Evolutionary conservation across 148 eudicot species (phyloP).

Genomic region (Chenopodium formosanum): DNA sequence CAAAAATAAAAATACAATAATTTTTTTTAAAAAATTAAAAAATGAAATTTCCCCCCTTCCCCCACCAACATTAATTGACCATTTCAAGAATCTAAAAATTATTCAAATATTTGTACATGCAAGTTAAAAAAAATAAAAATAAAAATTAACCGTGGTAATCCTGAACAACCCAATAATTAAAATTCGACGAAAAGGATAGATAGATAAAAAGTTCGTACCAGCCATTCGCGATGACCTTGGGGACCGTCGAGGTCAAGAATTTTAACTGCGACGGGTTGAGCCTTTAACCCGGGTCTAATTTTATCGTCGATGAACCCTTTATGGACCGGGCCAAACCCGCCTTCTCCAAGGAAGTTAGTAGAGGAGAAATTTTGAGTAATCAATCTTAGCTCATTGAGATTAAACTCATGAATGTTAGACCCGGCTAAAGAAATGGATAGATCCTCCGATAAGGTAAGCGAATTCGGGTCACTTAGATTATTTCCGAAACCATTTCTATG

Average conservation of each 20-base stretch:
- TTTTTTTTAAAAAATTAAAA: too few relatives aligned
- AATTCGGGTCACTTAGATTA: conserved; percentile 52
- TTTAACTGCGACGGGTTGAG: conserved; percentile 91
- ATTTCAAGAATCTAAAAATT: background rate
- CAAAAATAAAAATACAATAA: too few relatives aligned
- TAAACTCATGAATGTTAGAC: conserved; percentile 57
- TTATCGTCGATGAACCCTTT: conserved; percentile 88
- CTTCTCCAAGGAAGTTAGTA: conserved; percentile 71
- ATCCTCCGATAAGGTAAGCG: conserved; percentile 53
- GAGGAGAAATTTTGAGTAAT: conserved; percentile 76
- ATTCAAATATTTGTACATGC: too few relatives aligned
- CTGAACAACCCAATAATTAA: background rate
- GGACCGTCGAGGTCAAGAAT: conserved; percentile 73
- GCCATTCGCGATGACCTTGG: conserved; percentile 93
- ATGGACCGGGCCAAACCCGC: conserved; percentile 97
- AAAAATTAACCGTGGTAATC: too few relatives aligned
- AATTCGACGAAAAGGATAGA: background rate
- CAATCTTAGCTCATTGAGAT: conserved; percentile 61
- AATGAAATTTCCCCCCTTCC: background rate
- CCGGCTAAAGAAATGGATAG: conserved; percentile 64
- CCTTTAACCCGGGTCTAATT: conserved; percentile 73
- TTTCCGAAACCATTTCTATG: conserved; percentile 34
- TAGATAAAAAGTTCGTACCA: conserved; percentile 39
- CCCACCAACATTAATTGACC: background rate
- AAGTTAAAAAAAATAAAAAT: too few relatives aligned